Conservation (phyloP, 768 basidiomycete species). For the Phallus indusiatus region DNA sequence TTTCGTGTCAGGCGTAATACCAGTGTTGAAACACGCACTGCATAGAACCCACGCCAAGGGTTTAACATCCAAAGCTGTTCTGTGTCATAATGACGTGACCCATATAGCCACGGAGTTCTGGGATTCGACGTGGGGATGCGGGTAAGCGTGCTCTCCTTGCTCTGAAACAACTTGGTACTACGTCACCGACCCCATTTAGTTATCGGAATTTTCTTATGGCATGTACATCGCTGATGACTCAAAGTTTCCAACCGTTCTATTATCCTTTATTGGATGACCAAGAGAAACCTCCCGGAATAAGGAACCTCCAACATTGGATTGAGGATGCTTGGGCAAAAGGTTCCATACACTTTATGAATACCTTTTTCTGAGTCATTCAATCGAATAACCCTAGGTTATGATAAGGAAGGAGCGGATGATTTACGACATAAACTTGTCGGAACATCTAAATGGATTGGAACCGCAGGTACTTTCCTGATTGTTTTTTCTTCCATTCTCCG, state of each 20-base stretch:
- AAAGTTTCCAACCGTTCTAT: constrained; percentile 53
- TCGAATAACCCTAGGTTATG: constrained; percentile 45
- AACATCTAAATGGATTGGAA: constrained; percentile 73
- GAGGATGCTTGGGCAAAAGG: constrained; percentile 75
- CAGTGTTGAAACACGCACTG: constrained; percentile 48
- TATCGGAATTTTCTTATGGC: constrained; percentile 81
- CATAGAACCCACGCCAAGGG: constrained; percentile 42
- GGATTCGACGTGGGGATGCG: constrained; percentile 68
- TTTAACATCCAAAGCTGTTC: constrained; percentile 41
- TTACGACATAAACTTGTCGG: constrained; percentile 43
- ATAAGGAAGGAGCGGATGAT: constrained; percentile 55
- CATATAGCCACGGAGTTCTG: constrained; percentile 49
- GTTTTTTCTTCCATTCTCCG: background rate
- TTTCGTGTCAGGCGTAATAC: constrained; percentile 45
- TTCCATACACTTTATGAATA: constrained; percentile 16
- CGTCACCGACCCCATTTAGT: constrained; percentile 25
- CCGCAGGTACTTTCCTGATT: constrained; percentile 43
- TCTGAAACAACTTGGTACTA: background rate
- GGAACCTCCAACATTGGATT: constrained; percentile 69
- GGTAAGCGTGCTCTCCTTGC: constrained; percentile 30
- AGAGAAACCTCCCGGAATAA: constrained; percentile 55
- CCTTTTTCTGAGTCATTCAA: background rate
- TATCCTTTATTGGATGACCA: constrained; percentile 42
- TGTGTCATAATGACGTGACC: constrained; percentile 56
- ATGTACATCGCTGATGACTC: constrained; percentile 63